Percentiles rank a stretch among this genome's conserved stretches.
Evolutionary conservation across 768 basidiomycete genomes (phyloP).

Genomic region (Gelatoporia subvermispora): DNA sequence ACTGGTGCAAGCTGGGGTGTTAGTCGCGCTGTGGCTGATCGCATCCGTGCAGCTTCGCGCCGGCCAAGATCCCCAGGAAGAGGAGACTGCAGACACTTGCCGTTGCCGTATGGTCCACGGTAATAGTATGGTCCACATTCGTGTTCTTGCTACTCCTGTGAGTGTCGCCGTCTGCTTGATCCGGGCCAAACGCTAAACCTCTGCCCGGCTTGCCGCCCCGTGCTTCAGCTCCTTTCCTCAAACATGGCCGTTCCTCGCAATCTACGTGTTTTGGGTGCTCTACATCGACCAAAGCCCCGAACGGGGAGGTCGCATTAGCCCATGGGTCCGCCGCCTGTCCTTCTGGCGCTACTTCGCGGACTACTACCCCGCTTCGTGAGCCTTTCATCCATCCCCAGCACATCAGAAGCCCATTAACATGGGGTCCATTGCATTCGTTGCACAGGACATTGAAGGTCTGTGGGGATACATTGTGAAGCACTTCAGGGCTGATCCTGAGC

Average conservation of each 20-base stretch:
- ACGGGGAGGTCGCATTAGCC: conserved; percentile 61
- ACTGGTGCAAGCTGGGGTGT: neutral
- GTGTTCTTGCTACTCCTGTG: conserved; percentile 81
- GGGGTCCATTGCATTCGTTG: neutral
- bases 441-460: conserved; percentile 48
- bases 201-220: neutral
- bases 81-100: conserved; percentile 84
- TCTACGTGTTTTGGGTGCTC: conserved; percentile 75
- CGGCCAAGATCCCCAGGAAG: conserved; percentile 79
- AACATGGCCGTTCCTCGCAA: conserved; percentile 77
- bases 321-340: conserved; percentile 64
- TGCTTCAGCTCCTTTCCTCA: conserved; percentile 73
- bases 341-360: conserved; percentile 92
- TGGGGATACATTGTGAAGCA: neutral
- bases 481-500: neutral
- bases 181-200: neutral
- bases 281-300: conserved; percentile 77
- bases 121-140: conserved; percentile 62
- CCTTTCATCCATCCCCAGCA: conserved; percentile 13
- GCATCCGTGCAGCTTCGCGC: conserved; percentile 62
- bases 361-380: conserved; percentile 87
- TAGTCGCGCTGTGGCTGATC: conserved; percentile 1
- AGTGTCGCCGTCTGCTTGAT: conserved; percentile 23
- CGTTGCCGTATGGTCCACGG: conserved; percentile 85
- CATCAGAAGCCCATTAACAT: neutral